phyloP scores from a whole-genome alignment of 169 alveolate genomes.

The Plasmodium reichenowi region DNA sequence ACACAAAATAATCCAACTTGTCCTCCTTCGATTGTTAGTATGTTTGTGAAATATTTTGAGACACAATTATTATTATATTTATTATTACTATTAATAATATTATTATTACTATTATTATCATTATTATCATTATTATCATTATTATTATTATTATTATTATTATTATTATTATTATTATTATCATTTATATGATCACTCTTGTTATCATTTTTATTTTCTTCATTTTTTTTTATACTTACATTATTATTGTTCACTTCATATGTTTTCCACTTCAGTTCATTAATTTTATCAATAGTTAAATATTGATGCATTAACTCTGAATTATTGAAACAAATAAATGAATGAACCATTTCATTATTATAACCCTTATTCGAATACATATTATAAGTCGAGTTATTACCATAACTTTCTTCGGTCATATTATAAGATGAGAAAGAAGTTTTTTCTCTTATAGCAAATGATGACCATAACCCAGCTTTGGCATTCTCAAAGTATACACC shows the following conservation, averaged over 20 bases:
- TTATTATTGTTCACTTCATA: slow-evolving; percentile 76
- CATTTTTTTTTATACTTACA: background rate
- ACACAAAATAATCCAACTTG: slow-evolving; percentile 81
- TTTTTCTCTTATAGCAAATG: slow-evolving; percentile 71
- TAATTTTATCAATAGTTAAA: slow-evolving; percentile 50
- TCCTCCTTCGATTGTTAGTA: slow-evolving; percentile 78
- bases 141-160: background rate
- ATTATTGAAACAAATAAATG: slow-evolving; percentile 59
- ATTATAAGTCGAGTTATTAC: background rate
- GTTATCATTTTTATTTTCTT: background rate
- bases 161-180: background rate
- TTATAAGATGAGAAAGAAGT: background rate
- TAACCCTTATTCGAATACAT: slow-evolving; percentile 19
- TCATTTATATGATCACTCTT: too few species aligned
- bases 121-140: background rate
- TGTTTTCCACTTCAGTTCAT: slow-evolving; percentile 70
- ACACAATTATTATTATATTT: slow-evolving; percentile 12
- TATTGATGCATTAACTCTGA: slow-evolving; percentile 63
- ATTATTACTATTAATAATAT: background rate
- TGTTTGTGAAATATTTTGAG: slow-evolving; percentile 57
- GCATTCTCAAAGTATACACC: slow-evolving; percentile 65
- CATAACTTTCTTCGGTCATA: slow-evolving; percentile 1
- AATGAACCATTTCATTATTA: slow-evolving; percentile 42
- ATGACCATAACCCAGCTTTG: slow-evolving; percentile 73
- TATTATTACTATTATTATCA: background rate